Base-by-base conservation (phyloP, 352 stramenopile genomes). In the Globisporangium viniferum region DNA sequence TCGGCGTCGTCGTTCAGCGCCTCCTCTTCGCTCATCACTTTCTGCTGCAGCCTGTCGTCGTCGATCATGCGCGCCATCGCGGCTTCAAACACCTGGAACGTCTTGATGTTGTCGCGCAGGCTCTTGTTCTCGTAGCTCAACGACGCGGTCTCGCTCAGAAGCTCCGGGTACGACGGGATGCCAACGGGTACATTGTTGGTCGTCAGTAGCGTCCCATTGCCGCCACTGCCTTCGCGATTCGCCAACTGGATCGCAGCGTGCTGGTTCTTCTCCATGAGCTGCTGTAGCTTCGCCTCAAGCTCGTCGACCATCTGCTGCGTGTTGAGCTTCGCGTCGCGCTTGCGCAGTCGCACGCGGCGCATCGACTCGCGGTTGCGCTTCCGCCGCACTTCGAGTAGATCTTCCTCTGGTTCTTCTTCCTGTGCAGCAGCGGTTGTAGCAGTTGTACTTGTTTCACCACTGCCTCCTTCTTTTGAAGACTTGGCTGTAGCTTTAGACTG, bases 281-380 rank as follows among this genome's bases (percentile, higher is more conserved):
- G 14, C n/a, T 65, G 51, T n/a, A 77, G 65, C 46, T 69, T 58
- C 55, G 20, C 24, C 44, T 77, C 59, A 3, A 77, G 71, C 33
- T 64, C 46, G 29, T 55, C 55, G 0, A 74, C 55, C 15, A 41
- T 62, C 22, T 68, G 48, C 55, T 71, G 67, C 49, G 67, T 57
- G 24, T 60, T 49, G 31, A 61, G 29, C 7, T 64, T 48, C 1
- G 54, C 64, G n/a, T 67, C 66, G 18, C 65, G 66, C 66, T 76
- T 73, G 49, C 74, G 71, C 48, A 60, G 55, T 2, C 68, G 62
- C 33, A 70, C 74, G 33, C 72, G 74, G 8, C 69, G 74, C 74
- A 80, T 80, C 31, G 71, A 75, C 31, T 78, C 74, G 46, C 74
- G 65, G 33, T 80, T 80, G 41, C 71, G 71, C 60, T 68, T 68